Evolutionary conservation across 2,329 filamentous ascomycete genomes (phyloP).

Genomic region (Aspergillaceae sp.): DNA sequence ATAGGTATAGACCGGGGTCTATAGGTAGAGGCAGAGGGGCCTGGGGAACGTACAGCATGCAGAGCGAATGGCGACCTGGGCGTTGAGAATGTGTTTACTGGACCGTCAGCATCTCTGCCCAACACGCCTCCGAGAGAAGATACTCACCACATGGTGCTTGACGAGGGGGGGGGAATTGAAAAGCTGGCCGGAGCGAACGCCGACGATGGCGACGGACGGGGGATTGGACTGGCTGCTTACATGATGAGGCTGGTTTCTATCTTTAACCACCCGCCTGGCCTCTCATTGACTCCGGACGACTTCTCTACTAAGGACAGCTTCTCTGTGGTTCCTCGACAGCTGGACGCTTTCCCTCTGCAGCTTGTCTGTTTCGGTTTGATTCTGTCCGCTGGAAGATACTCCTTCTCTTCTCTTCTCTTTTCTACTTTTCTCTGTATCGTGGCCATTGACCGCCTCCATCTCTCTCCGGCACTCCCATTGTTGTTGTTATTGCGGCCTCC

Average conservation of each 20-base stretch:
- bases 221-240: constrained; percentile 1
- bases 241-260: not conserved
- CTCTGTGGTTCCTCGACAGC: too few species aligned
- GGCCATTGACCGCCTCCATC: too few species aligned
- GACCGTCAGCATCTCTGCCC: constrained; percentile 7
- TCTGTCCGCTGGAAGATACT: too few species aligned
- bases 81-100: constrained; percentile 97
- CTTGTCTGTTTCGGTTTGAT: too few species aligned
- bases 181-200: not conserved
- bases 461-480: not conserved
- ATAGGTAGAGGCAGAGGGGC: not conserved
- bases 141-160: not conserved
- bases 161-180: not conserved
- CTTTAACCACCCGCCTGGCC: not conserved
- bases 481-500: not conserved
- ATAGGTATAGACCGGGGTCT: constrained; percentile 1
- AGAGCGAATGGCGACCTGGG: constrained; percentile 90
- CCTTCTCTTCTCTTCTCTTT: not conserved
- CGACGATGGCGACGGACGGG: not conserved
- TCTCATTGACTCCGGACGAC: not conserved
- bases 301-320: not conserved
- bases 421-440: not conserved
- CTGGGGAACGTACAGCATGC: constrained; percentile 67
- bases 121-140: not conserved
- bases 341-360: too few species aligned